Conservation (phyloP, 1,139 yeast species). For the Saccharomyces pastorianus region DNA sequence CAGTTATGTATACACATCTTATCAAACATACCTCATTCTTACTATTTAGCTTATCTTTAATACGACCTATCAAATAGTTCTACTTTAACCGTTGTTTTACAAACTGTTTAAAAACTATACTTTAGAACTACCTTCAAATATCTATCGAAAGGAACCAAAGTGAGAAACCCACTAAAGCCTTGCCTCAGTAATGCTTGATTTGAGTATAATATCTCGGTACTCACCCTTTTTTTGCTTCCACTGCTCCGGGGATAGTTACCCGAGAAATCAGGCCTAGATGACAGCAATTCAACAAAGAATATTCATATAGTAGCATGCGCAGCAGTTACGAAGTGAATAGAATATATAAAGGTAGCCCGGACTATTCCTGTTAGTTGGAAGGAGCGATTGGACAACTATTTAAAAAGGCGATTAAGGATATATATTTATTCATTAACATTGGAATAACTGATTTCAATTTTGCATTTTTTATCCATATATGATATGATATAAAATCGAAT, state of each 20-base stretch:
- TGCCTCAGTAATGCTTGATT: background rate
- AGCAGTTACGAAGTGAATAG: background rate
- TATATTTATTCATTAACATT: background rate
- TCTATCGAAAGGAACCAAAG: background rate
- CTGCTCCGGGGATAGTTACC: background rate
- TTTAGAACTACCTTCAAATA: background rate
- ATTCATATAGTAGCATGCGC: background rate
- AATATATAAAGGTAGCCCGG: background rate
- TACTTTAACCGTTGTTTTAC: background rate
- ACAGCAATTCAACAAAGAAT: background rate
- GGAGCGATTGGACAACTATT: background rate
- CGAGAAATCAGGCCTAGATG: background rate
- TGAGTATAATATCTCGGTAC: background rate
- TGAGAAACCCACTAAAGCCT: background rate
- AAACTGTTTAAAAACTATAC: background rate
- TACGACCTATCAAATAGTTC: background rate
- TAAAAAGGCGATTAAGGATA: background rate
- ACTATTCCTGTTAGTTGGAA: background rate
- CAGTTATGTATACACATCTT: background rate
- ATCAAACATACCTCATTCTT: conserved; percentile 11
- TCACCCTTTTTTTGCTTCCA: background rate
- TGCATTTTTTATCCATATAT: background rate
- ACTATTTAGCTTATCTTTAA: background rate
- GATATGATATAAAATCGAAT: background rate
- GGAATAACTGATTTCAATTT: background rate